Conservation (phyloP, 2,329 filamentous ascomycete genomes). For the Monosporascus sp. region DNA sequence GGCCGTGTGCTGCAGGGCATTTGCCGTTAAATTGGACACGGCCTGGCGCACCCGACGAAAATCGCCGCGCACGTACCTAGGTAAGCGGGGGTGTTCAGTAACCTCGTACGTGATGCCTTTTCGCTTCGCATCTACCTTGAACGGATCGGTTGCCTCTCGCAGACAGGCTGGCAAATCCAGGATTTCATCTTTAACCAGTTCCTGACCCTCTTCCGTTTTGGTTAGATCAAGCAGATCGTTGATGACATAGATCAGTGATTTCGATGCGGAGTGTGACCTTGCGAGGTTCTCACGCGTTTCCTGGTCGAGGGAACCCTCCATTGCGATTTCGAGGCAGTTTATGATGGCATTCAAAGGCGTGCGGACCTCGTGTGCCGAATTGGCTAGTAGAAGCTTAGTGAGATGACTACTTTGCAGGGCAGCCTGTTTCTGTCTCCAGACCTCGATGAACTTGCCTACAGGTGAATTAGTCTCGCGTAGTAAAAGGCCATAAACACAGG, state of each 20-base stretch:
- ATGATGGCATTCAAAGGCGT: conserved; percentile 91
- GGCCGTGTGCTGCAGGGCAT: conserved; percentile 74
- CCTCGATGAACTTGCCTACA: conserved; percentile 72
- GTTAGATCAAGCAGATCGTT: conserved; percentile 87
- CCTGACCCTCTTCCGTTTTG: conserved; percentile 77
- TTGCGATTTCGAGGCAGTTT: conserved; percentile 86
- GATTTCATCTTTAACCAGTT: conserved; percentile 72
- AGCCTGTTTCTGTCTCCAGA: conserved; percentile 87
- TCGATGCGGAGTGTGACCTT: conserved; percentile 84
- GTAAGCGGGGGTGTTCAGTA: conserved; percentile 62
- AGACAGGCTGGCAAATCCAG: conserved; percentile 70
- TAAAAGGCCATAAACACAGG: background rate
- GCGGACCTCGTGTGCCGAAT: conserved; percentile 86
- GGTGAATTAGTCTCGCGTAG: background rate
- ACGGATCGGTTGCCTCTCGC: conserved; percentile 71
- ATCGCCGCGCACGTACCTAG: conserved; percentile 69
- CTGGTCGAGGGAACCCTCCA: conserved; percentile 72
- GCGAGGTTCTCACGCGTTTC: conserved; percentile 82
- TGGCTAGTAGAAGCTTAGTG: conserved; percentile 72
- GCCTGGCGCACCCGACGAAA: conserved; percentile 75
- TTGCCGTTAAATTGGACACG: conserved; percentile 76
- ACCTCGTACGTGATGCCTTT: conserved; percentile 71
- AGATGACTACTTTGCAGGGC: conserved; percentile 77
- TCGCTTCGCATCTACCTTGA: conserved; percentile 66
- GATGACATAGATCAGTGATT: conserved; percentile 89